Percentiles rank a stretch among this genome's conserved stretches.
Evolutionary conservation across 768 basidiomycete species (phyloP).

Genomic region (Suillus lakei): DNA sequence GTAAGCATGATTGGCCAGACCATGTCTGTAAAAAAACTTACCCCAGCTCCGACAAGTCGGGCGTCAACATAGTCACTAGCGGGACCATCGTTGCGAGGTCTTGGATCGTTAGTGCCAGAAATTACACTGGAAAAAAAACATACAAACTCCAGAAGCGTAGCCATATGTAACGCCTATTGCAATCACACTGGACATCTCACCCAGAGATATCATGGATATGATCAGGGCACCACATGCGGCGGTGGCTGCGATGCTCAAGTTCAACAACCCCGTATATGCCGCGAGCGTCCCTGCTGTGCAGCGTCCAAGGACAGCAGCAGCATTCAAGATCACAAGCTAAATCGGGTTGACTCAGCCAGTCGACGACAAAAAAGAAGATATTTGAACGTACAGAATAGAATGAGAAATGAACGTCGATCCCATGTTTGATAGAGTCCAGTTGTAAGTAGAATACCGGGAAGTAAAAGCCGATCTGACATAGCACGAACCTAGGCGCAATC

Average conservation of each 20-base stretch:
- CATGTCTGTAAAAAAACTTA: constrained; percentile 17
- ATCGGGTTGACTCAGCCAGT: neutral
- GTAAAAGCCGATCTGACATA: constrained; percentile 26
- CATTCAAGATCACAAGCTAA: constrained; percentile 59
- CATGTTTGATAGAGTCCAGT: constrained; percentile 54
- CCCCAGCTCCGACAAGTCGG: constrained; percentile 56
- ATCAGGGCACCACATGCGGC: constrained; percentile 41
- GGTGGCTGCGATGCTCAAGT: constrained; percentile 44
- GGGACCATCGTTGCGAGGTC: constrained; percentile 48
- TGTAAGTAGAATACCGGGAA: constrained; percentile 65
- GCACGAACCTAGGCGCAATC: constrained; percentile 19
- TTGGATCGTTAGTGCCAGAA: constrained; percentile 11
- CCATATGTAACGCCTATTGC: constrained; percentile 52
- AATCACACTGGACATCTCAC: constrained; percentile 41
- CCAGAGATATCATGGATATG: constrained; percentile 49
- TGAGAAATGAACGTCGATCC: constrained; percentile 47
- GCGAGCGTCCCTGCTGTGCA: constrained; percentile 45
- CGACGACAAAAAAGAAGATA: neutral
- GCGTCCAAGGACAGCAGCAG: constrained; percentile 53
- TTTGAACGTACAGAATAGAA: constrained; percentile 54
- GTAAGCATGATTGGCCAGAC: neutral
- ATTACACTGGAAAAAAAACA: no score
- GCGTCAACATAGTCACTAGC: constrained; percentile 47
- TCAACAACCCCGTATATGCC: constrained; percentile 46
- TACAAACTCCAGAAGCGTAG: constrained; percentile 50